These are phyloP conservation scores for Plasmodium malariae DNA, from an alignment of 169 alveolate genomes.

Conservation along the genomic window DNA sequence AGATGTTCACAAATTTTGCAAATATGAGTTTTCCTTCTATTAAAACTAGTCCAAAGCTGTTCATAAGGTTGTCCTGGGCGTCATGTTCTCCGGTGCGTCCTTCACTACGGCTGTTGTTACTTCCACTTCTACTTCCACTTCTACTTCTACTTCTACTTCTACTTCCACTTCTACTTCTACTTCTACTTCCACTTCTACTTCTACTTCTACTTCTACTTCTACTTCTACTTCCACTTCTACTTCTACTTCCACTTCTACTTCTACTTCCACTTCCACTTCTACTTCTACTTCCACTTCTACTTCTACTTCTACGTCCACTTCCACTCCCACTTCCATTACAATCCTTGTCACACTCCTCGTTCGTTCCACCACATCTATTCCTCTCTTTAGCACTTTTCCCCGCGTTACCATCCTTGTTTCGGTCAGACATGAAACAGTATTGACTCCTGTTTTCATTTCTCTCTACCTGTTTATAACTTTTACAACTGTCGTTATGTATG, in stretches of 20 bases:
- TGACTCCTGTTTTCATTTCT: too few relatives aligned
- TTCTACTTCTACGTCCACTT: too few relatives aligned
- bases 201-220: not conserved
- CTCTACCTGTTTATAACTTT: not conserved
- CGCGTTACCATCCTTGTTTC: too few relatives aligned
- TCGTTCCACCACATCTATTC: too few relatives aligned
- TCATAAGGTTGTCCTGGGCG: not conserved
- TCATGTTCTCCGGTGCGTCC: slow-evolving; percentile 39
- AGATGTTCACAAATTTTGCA: slow-evolving; percentile 86
- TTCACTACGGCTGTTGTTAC: not conserved
- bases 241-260: not conserved
- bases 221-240: not conserved
- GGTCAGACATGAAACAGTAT: too few relatives aligned
- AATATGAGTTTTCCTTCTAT: slow-evolving; percentile 87
- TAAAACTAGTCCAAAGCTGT: slow-evolving; percentile 78
- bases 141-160: not conserved
- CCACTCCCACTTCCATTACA: too few relatives aligned
- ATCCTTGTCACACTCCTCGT: too few relatives aligned
- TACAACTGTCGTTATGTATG: not conserved
- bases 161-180: not conserved
- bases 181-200: not conserved
- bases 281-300: too few relatives aligned
- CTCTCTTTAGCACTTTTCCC: too few relatives aligned
- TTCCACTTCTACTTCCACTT: not conserved
- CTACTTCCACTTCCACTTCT: too few relatives aligned